phyloP scores from a whole-genome alignment of 108 stramenopile species.

The Fistulifera pelliculosa region DNA sequence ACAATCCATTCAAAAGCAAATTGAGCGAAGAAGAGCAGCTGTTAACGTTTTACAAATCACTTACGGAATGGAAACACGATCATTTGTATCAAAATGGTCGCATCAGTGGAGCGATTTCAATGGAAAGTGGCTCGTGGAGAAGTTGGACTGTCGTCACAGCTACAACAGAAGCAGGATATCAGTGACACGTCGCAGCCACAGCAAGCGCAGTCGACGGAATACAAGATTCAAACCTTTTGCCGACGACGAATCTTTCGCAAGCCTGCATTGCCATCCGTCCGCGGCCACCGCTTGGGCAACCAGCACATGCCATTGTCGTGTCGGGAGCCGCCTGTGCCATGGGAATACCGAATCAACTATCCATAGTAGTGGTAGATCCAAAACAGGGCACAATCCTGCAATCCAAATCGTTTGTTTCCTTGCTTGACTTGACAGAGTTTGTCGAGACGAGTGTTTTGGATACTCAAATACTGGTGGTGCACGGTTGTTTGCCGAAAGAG shows the following conservation, averaged over 20 bases:
- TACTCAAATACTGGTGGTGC: slow-evolving; percentile 45
- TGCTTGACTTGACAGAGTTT: slow-evolving; percentile 34
- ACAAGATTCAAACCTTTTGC: slow-evolving; percentile 17
- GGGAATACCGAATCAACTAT: slow-evolving; percentile 28
- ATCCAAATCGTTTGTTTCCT: slow-evolving; percentile 43
- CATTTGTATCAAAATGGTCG: slow-evolving; percentile 36
- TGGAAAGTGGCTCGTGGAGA: slow-evolving; percentile 68
- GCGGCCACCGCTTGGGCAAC: too few relatives aligned
- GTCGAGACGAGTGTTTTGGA: slow-evolving; percentile 34
- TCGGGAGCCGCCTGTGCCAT: slow-evolving; percentile 50
- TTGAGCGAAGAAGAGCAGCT: slow-evolving; percentile 16
- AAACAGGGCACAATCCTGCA: slow-evolving; percentile 56
- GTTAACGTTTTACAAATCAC: slow-evolving; percentile 17
- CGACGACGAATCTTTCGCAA: slow-evolving; percentile 17
- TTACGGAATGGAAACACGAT: slow-evolving; percentile 28
- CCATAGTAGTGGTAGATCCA: slow-evolving; percentile 52
- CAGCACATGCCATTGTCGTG: slow-evolving; percentile 27
- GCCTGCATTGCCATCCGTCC: too few relatives aligned
- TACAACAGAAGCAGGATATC: too few relatives aligned
- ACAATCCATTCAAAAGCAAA: neutral
- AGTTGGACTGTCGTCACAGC: slow-evolving; percentile 22
- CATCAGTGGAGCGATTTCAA: slow-evolving; percentile 53
- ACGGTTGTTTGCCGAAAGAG: neutral
- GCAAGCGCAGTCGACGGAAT: neutral
- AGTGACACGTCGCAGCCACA: neutral